Conservation (phyloP, 2,329 filamentous ascomycete species). For the Gyromitra esculenta region DNA sequence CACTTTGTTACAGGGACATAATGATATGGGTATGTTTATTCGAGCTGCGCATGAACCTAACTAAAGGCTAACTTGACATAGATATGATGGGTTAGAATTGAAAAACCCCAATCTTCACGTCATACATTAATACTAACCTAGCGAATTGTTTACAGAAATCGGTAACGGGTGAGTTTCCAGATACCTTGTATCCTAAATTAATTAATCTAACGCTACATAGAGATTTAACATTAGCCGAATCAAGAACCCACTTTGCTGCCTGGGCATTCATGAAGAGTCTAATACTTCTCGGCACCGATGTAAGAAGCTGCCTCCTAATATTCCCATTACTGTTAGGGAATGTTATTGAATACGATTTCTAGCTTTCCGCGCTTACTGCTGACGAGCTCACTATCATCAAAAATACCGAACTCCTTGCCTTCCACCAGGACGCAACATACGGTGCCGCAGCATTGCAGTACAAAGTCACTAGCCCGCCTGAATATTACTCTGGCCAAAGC, state of each 20-base stretch:
- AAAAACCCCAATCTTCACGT: not conserved
- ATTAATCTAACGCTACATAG: conserved; percentile 56
- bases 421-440: conserved; percentile 64
- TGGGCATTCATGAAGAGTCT: conserved; percentile 66
- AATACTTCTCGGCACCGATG: conserved; percentile 64
- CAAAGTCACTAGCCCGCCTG: conserved; percentile 64
- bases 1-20: conserved; percentile 31
- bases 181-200: not conserved
- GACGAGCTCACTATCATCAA: conserved; percentile 62
- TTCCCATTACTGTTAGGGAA: not conserved
- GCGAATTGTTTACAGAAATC: conserved; percentile 57
- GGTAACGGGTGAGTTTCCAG: conserved; percentile 61
- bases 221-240: conserved; percentile 63
- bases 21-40: conserved; percentile 40
- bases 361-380: conserved; percentile 60
- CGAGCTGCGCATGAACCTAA: not conserved
- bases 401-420: conserved; percentile 61
- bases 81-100: conserved; percentile 44
- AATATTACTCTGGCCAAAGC: conserved; percentile 65
- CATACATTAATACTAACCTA: conserved; percentile 25
- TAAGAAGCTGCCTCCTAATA: conserved; percentile 2
- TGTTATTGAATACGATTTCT: conserved; percentile 11
- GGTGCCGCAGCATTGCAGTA: conserved; percentile 62
- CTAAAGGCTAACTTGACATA: conserved; percentile 15
- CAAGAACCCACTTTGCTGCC: conserved; percentile 65